Conservation (phyloP, 768 basidiomycete genomes). For the Lactifluus echinatus region DNA sequence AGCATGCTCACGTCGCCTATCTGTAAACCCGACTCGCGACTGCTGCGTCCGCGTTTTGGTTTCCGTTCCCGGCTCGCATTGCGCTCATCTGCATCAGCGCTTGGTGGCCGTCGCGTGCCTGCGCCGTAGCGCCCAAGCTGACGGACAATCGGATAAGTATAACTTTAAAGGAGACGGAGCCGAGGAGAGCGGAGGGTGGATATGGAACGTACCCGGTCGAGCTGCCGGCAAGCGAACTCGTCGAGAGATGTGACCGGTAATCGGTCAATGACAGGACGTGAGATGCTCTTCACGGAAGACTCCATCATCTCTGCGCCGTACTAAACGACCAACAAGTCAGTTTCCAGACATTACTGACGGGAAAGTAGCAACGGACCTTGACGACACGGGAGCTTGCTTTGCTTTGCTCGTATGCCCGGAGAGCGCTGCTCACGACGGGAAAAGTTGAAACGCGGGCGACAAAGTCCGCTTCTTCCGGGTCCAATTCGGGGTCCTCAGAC, state of each 20-base stretch:
- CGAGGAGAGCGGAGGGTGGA: not conserved
- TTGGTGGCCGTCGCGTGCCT: conserved; percentile 4
- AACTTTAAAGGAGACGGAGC: not conserved
- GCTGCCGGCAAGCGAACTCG: conserved; percentile 81
- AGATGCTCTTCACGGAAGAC: conserved; percentile 71
- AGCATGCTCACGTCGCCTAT: conserved; percentile 19
- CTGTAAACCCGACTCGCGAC: conserved; percentile 10
- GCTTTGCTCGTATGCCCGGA: conserved; percentile 70
- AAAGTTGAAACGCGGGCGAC: conserved; percentile 55
- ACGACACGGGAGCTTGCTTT: conserved; percentile 81
- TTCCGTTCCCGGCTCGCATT: conserved; percentile 5
- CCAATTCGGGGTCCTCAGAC: conserved; percentile 22
- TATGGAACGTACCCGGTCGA: conserved; percentile 58
- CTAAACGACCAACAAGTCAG: conserved; percentile 31
- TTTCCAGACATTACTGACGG: not conserved
- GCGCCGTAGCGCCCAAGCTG: conserved; percentile 16
- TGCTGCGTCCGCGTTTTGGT: conserved; percentile 12
- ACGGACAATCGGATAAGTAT: conserved; percentile 1
- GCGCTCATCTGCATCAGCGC: conserved; percentile 5
- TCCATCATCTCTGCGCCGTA: conserved; percentile 87
- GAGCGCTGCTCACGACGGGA: conserved; percentile 64
- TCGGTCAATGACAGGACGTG: conserved; percentile 71
- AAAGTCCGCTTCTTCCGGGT: conserved; percentile 29
- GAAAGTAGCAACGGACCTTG: conserved; percentile 44
- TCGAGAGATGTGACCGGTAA: conserved; percentile 72